Conservation (phyloP, 1,284 basidiomycete genomes). For the Megacollybia platyphylla region DNA sequence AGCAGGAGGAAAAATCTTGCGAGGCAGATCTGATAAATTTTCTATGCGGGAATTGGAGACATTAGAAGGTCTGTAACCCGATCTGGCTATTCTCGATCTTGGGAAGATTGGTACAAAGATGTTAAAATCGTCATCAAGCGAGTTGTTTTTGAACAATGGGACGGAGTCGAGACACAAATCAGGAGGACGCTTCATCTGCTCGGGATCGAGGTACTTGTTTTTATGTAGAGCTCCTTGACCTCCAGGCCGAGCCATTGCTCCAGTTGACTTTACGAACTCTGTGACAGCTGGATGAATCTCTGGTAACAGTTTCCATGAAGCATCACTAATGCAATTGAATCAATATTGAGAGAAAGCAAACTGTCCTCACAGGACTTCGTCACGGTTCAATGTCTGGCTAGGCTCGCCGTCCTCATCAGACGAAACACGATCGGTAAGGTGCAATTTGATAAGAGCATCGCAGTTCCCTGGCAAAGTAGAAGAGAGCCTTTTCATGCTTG, state of each 20-base stretch:
- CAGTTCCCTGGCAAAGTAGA: constrained; percentile 12
- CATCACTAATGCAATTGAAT: constrained; percentile 3
- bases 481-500: constrained; percentile 12
- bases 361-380: constrained; percentile 18
- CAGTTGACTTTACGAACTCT: constrained; percentile 5
- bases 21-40: neutral
- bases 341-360: too few species aligned
- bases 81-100: constrained; percentile 15
- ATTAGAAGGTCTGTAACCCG: neutral
- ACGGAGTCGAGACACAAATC: constrained; percentile 10
- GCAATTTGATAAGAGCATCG: neutral
- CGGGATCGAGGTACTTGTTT: constrained; percentile 19
- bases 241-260: constrained; percentile 4
- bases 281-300: constrained; percentile 5
- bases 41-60: neutral
- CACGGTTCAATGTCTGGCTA: constrained; percentile 13
- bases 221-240: constrained; percentile 11
- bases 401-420: constrained; percentile 10
- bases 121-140: constrained; percentile 1
- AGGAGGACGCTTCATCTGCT: constrained; percentile 15
- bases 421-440: constrained; percentile 10
- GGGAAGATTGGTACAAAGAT: constrained; percentile 35
- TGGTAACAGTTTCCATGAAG: neutral
- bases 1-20: constrained; percentile 1
- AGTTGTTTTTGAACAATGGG: constrained; percentile 6